These are phyloP conservation scores for Musa beccarii DNA, from an alignment of 176 grass and related monocot species.

Conservation along the genomic window DNA sequence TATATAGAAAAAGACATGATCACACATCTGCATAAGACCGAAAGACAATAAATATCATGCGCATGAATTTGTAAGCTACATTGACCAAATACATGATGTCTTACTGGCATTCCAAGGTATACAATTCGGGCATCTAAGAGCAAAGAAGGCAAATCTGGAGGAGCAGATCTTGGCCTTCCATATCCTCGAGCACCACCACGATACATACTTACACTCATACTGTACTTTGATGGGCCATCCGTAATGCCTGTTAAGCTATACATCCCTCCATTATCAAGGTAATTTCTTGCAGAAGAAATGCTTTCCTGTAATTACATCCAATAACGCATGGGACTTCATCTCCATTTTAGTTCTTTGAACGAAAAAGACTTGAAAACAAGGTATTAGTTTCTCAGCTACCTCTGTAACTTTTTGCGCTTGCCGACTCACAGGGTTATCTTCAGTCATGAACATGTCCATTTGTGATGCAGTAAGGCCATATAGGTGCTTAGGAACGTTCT, in stretches of 20 bases:
- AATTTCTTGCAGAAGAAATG: constrained; percentile 53
- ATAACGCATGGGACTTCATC: neutral
- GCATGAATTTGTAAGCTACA: neutral
- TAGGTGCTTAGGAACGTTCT: constrained; percentile 53
- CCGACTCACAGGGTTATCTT: constrained; percentile 47
- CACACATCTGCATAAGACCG: constrained; percentile 8
- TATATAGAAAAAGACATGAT: neutral
- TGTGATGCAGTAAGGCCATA: constrained; percentile 59
- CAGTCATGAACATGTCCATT: constrained; percentile 73
- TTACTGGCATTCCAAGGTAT: constrained; percentile 84
- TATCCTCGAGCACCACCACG: constrained; percentile 43
- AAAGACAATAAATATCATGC: constrained; percentile 6
- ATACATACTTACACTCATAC: constrained; percentile 56
- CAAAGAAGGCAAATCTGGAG: constrained; percentile 85
- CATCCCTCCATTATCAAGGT: constrained; percentile 59
- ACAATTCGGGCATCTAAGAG: constrained; percentile 74
- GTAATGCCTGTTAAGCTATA: constrained; percentile 47
- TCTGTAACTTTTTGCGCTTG: constrained; percentile 55
- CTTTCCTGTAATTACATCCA: constrained; percentile 47
- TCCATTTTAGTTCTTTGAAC: neutral
- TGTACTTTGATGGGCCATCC: constrained; percentile 46
- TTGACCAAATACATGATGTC: neutral
- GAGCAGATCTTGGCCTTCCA: constrained; percentile 52
- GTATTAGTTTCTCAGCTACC: constrained; percentile 23
- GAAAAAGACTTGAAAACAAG: neutral